Evolutionary conservation across 2,329 filamentous ascomycete genomes (phyloP).

Genomic region (Aphanoascus verrucosus): DNA sequence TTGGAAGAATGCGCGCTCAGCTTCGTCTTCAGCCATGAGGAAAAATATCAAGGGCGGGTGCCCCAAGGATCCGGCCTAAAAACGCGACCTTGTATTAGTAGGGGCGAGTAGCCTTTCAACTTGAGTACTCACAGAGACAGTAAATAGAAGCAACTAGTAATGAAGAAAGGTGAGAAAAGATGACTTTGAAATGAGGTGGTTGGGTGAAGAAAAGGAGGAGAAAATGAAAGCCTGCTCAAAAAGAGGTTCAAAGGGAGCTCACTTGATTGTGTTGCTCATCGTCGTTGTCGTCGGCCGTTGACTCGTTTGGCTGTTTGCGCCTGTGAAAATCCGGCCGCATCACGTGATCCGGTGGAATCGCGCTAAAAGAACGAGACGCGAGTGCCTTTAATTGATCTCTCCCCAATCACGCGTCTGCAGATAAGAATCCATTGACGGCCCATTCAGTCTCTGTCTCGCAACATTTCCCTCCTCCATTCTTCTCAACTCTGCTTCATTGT

Average conservation of each 20-base stretch:
- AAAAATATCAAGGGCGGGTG: background rate
- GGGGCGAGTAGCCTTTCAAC: background rate
- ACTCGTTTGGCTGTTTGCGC: background rate
- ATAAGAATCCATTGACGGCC: background rate
- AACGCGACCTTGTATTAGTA: background rate
- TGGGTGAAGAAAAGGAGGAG: background rate
- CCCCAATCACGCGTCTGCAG: constrained; percentile 2
- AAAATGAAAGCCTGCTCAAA: background rate
- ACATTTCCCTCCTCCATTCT: background rate
- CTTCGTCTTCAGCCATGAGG: constrained; percentile 44
- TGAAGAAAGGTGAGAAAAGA: background rate
- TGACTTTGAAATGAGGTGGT: background rate
- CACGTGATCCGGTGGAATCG: constrained; percentile 2
- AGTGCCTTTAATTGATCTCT: constrained; percentile 1
- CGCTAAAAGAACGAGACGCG: constrained; percentile 5
- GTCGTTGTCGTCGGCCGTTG: background rate
- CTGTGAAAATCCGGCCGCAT: background rate
- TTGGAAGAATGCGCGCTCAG: constrained; percentile 44
- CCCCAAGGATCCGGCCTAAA: background rate
- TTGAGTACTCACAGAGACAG: background rate
- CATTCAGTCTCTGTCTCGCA: background rate
- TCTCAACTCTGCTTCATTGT: background rate
- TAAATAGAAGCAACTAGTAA: background rate
- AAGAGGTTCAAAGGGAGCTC: background rate
- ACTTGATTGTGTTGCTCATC: background rate